Evolutionary conservation across 805 yeast genomes (phyloP).

Genomic region (Metschnikowia colocasiae): DNA sequence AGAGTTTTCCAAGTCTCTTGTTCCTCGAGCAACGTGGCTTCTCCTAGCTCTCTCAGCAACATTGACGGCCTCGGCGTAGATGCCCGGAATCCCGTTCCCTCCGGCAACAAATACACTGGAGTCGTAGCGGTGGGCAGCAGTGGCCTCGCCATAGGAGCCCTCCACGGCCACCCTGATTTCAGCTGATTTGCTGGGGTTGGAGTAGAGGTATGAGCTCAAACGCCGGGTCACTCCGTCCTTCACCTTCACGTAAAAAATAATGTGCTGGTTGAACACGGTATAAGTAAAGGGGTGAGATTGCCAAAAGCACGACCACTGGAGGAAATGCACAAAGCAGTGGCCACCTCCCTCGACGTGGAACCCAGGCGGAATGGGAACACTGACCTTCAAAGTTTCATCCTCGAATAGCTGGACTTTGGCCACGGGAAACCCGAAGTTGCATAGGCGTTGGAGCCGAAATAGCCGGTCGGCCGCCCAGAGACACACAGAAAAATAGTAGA

Average conservation of each 20-base stretch:
- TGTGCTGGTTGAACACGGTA: slow-evolving; percentile 17
- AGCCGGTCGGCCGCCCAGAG: slow-evolving; percentile 34
- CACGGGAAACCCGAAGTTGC: slow-evolving; percentile 56
- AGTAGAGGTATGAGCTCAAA: slow-evolving; percentile 20
- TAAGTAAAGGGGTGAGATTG: slow-evolving; percentile 68
- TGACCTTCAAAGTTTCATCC: slow-evolving; percentile 47
- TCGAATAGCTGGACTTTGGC: slow-evolving; percentile 44
- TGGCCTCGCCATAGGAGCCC: slow-evolving; percentile 37
- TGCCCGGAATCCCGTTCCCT: slow-evolving; percentile 42
- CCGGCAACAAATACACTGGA: slow-evolving; percentile 36
- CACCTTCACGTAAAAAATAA: slow-evolving; percentile 29
- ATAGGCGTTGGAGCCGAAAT: slow-evolving; percentile 51
- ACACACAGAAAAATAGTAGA: slow-evolving; percentile 15
- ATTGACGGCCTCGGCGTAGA: slow-evolving; percentile 31
- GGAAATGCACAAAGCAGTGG: slow-evolving; percentile 54
- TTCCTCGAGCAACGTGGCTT: too few relatives aligned
- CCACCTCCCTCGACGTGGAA: slow-evolving; percentile 62
- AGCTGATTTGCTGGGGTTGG: slow-evolving; percentile 16
- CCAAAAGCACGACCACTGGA: slow-evolving; percentile 47
- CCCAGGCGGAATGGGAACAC: slow-evolving; percentile 47
- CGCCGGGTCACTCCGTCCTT: slow-evolving; percentile 32
- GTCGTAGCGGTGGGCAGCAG: slow-evolving; percentile 28
- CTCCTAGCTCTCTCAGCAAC: slow-evolving; percentile 3
- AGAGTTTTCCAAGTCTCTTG: not conserved
- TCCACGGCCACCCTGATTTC: slow-evolving; percentile 34